Evolutionary conservation across 352 stramenopile genomes (phyloP), one percentile per base, ranked within the genome.

Genomic region (Phytophthora meadii): DNA sequence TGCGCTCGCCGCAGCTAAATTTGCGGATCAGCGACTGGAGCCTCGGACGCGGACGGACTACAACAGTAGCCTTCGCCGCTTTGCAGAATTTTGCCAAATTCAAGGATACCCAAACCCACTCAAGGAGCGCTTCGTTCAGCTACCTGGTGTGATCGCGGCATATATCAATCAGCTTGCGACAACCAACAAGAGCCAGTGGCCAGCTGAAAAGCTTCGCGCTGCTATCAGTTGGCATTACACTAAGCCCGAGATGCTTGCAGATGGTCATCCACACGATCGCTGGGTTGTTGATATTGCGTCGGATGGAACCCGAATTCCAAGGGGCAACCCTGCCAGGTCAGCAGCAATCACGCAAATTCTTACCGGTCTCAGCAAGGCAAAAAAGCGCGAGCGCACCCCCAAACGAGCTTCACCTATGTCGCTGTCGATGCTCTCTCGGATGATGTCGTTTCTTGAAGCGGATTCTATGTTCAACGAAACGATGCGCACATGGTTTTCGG

Each of bases 81-180:
- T 19, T 19, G 19, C 19, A 19, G 19, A 19, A 19, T 19, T 19
- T 19, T 19, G 19, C 19, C 19, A 19, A 19, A 19, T 19, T 19
- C 19, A 19, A 19, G 19, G 27, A 19, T 19, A 19, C 19, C 19
- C 19, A 19, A 19, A 19, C 19, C 19, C 19, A 19, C 19, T 19
- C 19, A 30, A 30, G 27, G 27, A 40, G 9, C 34, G 34, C 5
- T 40, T 40, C 14, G 34, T 12, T 5, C 5, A 40, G 34, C 9
- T 40, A 40, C 5, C 34, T 9, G 56, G 65, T 19, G 60, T 71
- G 17, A 11, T 66, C 0, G 58, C 70, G 4, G 58, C 61, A 0
- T 68, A 65, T 45, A 72, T 75, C 54, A 63, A 75, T 15, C 40
- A 64, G 1, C 54, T 57, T 2, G 27, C 37, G 0, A 65, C 36